Base-by-base conservation (phyloP, 345 rosid genomes). In the Brassica carinata region DNA sequence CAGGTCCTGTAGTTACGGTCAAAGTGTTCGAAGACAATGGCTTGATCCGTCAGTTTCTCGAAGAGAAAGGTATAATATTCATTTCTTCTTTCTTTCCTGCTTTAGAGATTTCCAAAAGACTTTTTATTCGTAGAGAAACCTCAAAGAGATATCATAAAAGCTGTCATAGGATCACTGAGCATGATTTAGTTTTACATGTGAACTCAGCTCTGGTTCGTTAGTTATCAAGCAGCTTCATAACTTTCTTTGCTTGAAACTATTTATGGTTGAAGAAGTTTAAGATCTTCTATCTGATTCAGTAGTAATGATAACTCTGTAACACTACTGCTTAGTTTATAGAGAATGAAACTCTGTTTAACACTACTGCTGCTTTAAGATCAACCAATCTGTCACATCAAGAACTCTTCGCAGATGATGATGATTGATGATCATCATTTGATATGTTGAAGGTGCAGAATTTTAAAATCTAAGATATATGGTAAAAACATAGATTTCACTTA, bases 11-110 rank as follows among this genome's bases (percentile, higher is more conserved):
- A 5, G 95, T 92, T 19, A 90, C 97, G 11, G 90, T 90, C 55
- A 90, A 90, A 86, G 93, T 90, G 2, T 92, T 88, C 69, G 97
- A 92, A 79, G 95, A 92, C 85, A 92, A 92, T 69, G 93, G 90
- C 73, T 82, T 92, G 79, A 87, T 92, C 64, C 92, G 97, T 3
- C 92, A 90, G 68, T 92, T 92, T 63, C 88, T 92, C 9, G 97
- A 92, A 82, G 97, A 92, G 87, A 92, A 86, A 72, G 97, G 83
- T 79, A 73, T 33, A 9, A 34, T 34, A 34, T 34, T 6, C 8
- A 34, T 10, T 5, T 7, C 15, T 40, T 13, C 53, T 45, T 45
- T 45, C 48, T 19, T 19, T 19, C 64, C 34, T 76, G 18, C 59
- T 38, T 0, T n/a, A 5, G 0, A 23, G 9, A 14, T 27, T 29